Percentiles rank a stretch among this genome's conserved stretches.
Conservation (phyloP, 2,329 filamentous ascomycete species). For the Botrytis deweyae region DNA sequence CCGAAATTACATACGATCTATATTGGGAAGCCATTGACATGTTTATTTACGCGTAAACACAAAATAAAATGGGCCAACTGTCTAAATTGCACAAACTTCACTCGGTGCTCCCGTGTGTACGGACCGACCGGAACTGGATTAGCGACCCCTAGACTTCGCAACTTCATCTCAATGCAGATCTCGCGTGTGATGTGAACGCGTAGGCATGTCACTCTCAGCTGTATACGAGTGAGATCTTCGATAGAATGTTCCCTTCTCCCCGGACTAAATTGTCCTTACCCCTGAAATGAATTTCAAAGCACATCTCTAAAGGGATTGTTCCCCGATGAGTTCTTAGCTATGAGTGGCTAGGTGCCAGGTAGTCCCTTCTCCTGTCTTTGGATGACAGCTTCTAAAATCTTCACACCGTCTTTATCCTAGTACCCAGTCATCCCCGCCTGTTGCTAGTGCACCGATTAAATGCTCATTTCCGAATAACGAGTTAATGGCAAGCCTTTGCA, state of each 20-base stretch:
- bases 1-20: background rate
- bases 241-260: background rate
- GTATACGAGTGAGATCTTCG: constrained; percentile 2
- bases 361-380: background rate
- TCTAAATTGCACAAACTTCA: background rate
- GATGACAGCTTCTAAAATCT: background rate
- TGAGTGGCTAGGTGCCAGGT: constrained; percentile 9
- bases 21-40: background rate
- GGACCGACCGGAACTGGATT: background rate
- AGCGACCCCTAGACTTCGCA: background rate
- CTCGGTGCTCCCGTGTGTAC: background rate
- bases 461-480: constrained; percentile 7
- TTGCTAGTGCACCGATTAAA: background rate
- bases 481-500: background rate
- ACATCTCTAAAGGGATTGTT: constrained; percentile 6
- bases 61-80: background rate
- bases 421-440: background rate
- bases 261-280: background rate
- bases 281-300: background rate
- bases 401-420: background rate
- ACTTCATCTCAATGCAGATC: background rate
- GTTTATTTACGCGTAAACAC: background rate
- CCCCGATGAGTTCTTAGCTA: background rate
- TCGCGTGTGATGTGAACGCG: background rate
- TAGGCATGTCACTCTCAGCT: background rate